phyloP scores from a whole-genome alignment of 2,329 filamentous ascomycete genomes.

The Ophiostoma quercus region DNA sequence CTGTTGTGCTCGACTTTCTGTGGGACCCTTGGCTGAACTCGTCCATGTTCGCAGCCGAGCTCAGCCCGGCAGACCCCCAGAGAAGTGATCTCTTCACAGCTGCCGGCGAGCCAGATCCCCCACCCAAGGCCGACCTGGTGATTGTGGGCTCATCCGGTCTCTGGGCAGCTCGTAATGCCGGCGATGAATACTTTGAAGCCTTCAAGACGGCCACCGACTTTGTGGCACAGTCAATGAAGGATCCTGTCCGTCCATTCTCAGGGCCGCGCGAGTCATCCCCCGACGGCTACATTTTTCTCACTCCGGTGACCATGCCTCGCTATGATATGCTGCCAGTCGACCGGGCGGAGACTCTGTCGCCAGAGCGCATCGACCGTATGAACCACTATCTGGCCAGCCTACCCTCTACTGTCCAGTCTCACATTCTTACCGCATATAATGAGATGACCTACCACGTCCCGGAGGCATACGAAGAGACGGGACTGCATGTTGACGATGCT shows the following conservation, averaged over 20 bases:
- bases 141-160: constrained; percentile 51
- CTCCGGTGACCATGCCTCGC: constrained; percentile 40
- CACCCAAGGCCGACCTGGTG: constrained; percentile 42
- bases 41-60: constrained; percentile 38
- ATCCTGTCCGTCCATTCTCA: neutral
- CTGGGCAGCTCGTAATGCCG: constrained; percentile 50
- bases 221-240: constrained; percentile 34
- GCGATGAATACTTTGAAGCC: constrained; percentile 40
- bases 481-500: constrained; percentile 44
- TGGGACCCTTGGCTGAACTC: constrained; percentile 61
- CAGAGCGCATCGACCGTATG: constrained; percentile 47
- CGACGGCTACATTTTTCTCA: constrained; percentile 31
- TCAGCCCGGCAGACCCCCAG: constrained; percentile 31
- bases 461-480: constrained; percentile 42
- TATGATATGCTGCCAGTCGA: constrained; percentile 41
- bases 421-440: constrained; percentile 48
- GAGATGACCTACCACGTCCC: constrained; percentile 40
- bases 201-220: constrained; percentile 45
- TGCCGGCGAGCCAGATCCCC: constrained; percentile 28
- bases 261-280: neutral
- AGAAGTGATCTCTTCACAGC: constrained; percentile 31
- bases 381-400: constrained; percentile 46
- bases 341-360: constrained; percentile 42
- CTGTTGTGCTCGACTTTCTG: constrained; percentile 50
- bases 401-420: constrained; percentile 38